phyloP scores from a whole-genome alignment of 192 early-diverging fungal species.

The Mortierella hygrophila region DNA sequence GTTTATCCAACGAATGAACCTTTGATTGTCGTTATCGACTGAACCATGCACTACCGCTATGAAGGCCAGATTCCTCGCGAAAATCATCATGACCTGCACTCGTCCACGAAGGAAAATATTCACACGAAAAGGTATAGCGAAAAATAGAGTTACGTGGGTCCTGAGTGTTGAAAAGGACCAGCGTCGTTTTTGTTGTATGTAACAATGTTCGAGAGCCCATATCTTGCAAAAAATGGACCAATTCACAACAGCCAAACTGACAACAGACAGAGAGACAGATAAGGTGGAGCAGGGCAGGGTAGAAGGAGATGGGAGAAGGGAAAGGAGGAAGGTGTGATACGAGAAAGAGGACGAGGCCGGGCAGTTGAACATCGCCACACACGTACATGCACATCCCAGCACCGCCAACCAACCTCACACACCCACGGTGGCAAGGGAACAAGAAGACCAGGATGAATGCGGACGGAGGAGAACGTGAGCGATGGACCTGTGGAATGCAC shows the following conservation, averaged over 20 bases:
- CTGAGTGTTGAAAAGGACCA: neutral
- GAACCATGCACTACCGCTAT: no score
- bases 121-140: neutral
- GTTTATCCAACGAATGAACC: no score
- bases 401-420: no score
- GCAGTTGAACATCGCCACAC: neutral
- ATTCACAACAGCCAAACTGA: neutral
- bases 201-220: neutral
- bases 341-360: neutral
- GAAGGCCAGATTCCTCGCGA: no score
- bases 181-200: neutral
- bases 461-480: neutral
- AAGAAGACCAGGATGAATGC: no score
- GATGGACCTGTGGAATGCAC: neutral
- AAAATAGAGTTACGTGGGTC: conserved; percentile 6
- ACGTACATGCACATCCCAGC: neutral
- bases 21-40: no score
- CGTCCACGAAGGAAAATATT: neutral
- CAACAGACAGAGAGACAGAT: neutral
- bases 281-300: neutral
- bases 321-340: neutral
- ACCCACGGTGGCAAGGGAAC: no score
- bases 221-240: neutral
- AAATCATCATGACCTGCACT: no score
- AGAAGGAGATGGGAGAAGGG: neutral